Base-by-base conservation (phyloP, 2,329 filamentous ascomycete genomes). In the Colletotrichum siamense region DNA sequence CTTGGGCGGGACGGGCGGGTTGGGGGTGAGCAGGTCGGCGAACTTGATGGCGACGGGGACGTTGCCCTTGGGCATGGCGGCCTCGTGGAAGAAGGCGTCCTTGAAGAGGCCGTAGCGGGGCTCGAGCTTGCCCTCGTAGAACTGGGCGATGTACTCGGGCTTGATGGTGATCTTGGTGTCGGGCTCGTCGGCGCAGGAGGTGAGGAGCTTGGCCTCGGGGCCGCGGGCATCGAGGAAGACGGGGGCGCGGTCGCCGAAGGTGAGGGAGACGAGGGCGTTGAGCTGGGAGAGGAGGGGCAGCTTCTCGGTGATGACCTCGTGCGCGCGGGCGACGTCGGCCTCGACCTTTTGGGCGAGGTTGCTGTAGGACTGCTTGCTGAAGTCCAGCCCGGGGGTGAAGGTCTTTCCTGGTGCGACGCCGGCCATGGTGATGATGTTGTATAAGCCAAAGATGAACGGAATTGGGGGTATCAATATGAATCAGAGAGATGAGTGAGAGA, bases 111-210 rank as follows among this genome's bases (percentile, higher is more conserved):
- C 70, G 9, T 61, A 34, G 2, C 70, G 70, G 6, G 70, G 70
- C 22, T 73, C 70, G 5, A 73, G 22, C 26, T 66, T 73, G 70
- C 70, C 70, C 16, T 73, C 63, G 52, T 73, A 66, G 15, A 73
- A 68, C 26, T 66, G 49, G 6, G 52, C n/a, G 32, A 73, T 52
- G n/a, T 68, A 73, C 63, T 62, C 70, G 8, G 70, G 70, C 63
- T 73, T 73, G 32, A 68, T 68, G 52, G 34, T 62, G 26, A 68
- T 44, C 24, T 62, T 55, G 32, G 52, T 66, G 26, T 73, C 70
- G 8, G 62, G 49, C 36, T 73, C 62, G 26, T 67, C 63, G 8
- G 49, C 4, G 16, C 18, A 34, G 16, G 70, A 15, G 24, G 36
- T 22, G 6, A 68, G 34, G 13, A 73, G 70, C 55, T 52, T 59